Evolutionary conservation across 1,139 yeast species (phyloP).

Genomic region (Blastobotrys capitulatus): DNA sequence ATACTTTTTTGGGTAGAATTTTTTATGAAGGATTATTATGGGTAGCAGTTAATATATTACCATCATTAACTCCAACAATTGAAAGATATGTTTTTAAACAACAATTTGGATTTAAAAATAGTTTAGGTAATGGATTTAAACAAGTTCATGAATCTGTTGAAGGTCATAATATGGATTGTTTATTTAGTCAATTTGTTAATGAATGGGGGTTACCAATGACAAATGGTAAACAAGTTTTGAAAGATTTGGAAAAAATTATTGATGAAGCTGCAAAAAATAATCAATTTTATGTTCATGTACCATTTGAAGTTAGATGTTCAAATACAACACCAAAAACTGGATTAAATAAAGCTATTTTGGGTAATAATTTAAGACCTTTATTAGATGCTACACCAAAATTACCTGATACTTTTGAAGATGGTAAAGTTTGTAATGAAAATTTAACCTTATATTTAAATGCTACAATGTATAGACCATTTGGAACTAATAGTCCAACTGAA

Average conservation of each 20-base stretch:
- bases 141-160: conserved; percentile 72
- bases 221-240: conserved; percentile 67
- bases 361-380: conserved; percentile 75
- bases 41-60: conserved; percentile 67
- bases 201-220: conserved; percentile 93
- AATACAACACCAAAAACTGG: conserved; percentile 56
- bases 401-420: conserved; percentile 39
- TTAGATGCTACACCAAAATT: conserved; percentile 74
- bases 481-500: conserved; percentile 63
- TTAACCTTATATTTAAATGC: conserved; percentile 86
- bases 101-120: conserved; percentile 72
- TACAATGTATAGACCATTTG: conserved; percentile 92
- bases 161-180: conserved; percentile 92
- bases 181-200: conserved; percentile 88
- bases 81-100: conserved; percentile 79
- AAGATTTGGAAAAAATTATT: conserved; percentile 57
- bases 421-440: conserved; percentile 53
- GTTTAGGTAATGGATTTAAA: conserved; percentile 56
- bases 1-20: conserved; percentile 67
- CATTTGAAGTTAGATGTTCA: conserved; percentile 90
- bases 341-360: conserved; percentile 52
- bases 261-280: conserved; percentile 52
- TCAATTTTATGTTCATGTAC: conserved; percentile 84
- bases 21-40: conserved; percentile 76
- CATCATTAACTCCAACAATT: conserved; percentile 74